Evolutionary conservation across 2,329 filamentous ascomycete genomes (phyloP), one percentile per base, ranked within the genome.

Genomic region (Camptophora hylomeconis): DNA sequence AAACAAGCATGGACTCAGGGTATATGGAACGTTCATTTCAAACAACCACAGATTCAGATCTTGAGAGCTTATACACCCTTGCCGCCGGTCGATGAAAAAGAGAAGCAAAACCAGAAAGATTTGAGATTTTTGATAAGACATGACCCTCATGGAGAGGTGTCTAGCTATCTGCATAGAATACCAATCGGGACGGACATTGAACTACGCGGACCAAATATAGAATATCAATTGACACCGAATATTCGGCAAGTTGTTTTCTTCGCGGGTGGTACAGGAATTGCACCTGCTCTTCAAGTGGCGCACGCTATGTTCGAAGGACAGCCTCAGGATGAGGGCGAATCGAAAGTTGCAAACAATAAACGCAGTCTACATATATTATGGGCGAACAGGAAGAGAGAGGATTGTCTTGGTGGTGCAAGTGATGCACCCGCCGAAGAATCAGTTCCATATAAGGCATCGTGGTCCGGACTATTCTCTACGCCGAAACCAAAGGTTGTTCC

Each of bases 21-120:
- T 4, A 65, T 89, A 20, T 92, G 83, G 78, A 84, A 78, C 39
- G 76, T 95, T 18, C 80, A 94, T 59, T 74, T 93, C 48, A 93
- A 92, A 58, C 89, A 95, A 57, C 89, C 89, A 2, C 76, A 93
- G 51, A 58, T 95, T 33, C 86, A 94, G 56, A 92, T 98, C 44
- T 81, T 82, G 23, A 63, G 89, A 37, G 75, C 83, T 33, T 98
- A 98, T 55, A 95, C 89, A 3, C 84, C 87, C 1, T 61, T 98
- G 0, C 87, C 83, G 0, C 67, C 72, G 0, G 46, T 52, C 2
- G 45, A 42, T 2, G n/a, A 45, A 47, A 9, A 34, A 18, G 31
- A 36, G 14, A 31, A 38, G 5, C 44, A 52, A 19, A 44, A 52
- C 17, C 40, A 51, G 18, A 56, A 62, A 21, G 50, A 58, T 2